Evolutionary conservation across 331 rosid species (phyloP).

Genomic region (Telfairia occidentalis): DNA sequence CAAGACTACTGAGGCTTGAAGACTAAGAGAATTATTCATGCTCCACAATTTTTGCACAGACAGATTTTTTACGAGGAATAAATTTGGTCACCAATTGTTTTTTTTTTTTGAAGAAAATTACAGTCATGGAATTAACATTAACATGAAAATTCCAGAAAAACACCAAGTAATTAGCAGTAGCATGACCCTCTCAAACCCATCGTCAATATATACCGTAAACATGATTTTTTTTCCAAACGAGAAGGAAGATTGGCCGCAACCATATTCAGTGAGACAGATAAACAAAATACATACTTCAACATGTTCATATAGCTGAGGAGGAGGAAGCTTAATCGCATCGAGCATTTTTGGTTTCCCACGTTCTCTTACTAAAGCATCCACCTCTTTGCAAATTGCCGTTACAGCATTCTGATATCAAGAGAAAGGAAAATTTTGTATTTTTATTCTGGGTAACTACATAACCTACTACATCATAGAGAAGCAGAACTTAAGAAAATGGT

Average conservation of each 20-base stretch:
- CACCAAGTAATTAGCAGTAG: background rate
- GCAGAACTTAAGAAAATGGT: background rate
- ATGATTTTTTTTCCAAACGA: background rate
- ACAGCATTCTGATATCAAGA: conserved; percentile 65
- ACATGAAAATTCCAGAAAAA: background rate
- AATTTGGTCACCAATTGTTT: too few species aligned
- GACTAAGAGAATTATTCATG: too few species aligned
- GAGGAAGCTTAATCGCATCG: conserved; percentile 88
- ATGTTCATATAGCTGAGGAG: conserved; percentile 66
- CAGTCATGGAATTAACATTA: background rate
- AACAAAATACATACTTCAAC: conserved; percentile 53
- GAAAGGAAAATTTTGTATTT: background rate
- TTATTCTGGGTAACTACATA: background rate
- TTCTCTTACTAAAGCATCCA: conserved; percentile 68
- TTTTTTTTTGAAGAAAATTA: background rate
- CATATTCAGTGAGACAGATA: conserved; percentile 5
- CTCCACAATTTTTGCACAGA: too few species aligned
- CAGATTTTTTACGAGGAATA: too few species aligned
- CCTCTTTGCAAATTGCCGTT: conserved; percentile 69
- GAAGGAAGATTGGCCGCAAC: background rate
- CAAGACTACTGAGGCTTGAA: too few species aligned
- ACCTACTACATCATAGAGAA: background rate
- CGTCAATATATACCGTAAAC: background rate
- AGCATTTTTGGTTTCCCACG: conserved; percentile 91
- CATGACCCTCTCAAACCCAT: background rate